These are phyloP conservation scores for Penicillium arizonense DNA, from an alignment of 495 filamentous ascomycete genomes.

Conservation along the genomic window DNA sequence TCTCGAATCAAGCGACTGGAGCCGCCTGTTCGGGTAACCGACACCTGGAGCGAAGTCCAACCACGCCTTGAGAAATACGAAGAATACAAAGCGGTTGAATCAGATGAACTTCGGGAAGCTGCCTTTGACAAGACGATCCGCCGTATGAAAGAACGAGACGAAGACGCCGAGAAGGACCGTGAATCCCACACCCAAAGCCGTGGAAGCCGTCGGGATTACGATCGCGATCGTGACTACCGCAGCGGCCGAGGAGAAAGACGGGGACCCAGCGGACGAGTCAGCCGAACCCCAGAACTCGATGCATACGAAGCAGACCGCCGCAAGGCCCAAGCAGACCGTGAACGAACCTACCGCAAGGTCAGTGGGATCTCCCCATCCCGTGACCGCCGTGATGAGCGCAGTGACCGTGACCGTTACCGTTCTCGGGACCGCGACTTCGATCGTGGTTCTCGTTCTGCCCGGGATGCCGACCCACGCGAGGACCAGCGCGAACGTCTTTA, in stretches of 20 bases:
- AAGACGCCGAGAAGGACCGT: slow-evolving; percentile 76
- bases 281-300: slow-evolving; percentile 80
- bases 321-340: slow-evolving; percentile 81
- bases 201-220: slow-evolving; percentile 41
- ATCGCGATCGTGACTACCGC: slow-evolving; percentile 57
- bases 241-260: slow-evolving; percentile 55
- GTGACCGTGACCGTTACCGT: slow-evolving; percentile 48
- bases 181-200: slow-evolving; percentile 54
- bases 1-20: slow-evolving; percentile 88
- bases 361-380: slow-evolving; percentile 57
- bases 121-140: slow-evolving; percentile 94
- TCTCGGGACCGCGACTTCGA: slow-evolving; percentile 56
- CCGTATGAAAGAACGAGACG: slow-evolving; percentile 86
- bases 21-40: slow-evolving; percentile 71
- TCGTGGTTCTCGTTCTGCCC: slow-evolving; percentile 31
- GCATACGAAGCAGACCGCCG: slow-evolving; percentile 86
- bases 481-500: slow-evolving; percentile 84
- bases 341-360: slow-evolving; percentile 79
- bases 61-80: slow-evolving; percentile 73
- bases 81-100: slow-evolving; percentile 78
- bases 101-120: slow-evolving; percentile 75
- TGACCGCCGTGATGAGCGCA: slow-evolving; percentile 56
- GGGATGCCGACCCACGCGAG: slow-evolving; percentile 60
- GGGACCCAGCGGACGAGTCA: slow-evolving; percentile 55
- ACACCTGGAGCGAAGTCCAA: slow-evolving; percentile 84